Base-by-base conservation (phyloP, 371 early-diverging fungal species). In the Rhizopus sp. region DNA sequence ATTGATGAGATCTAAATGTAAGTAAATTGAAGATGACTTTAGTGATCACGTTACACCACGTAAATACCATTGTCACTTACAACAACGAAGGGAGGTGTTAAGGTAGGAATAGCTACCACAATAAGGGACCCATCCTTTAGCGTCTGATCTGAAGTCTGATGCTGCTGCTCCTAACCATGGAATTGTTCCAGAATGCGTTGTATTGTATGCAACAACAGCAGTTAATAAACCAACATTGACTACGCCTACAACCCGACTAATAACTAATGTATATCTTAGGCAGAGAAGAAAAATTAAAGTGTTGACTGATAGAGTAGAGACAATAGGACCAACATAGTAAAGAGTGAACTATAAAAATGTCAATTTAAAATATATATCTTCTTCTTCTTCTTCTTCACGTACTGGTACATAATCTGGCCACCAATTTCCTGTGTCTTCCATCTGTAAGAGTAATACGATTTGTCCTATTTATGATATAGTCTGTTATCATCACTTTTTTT, bases 301-400 rank as follows among this genome's bases (percentile, higher is more conserved):
- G 2, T 66, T 40, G 3, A 66, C 47, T 44, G 68, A 72, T 5
- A 78, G 15, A 7, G 63, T 46, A 3, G 78, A 78, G 4, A 73
- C 54, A 5, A 73, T 71, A 1, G 69, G 63, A 2, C 73, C 78
- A 15, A 73, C 73, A 50, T 69, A 69, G 49, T 78, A 78, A 7
- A 78, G 49, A 17, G 62, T 70, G 51, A 73, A 78, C 78, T 78
- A 42, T 41, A n/a, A 31, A 38, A 10, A 33, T 0, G 29, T n/a
- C 2, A 17, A 45, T 10, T 12, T 8, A 41, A 17, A 17, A 16
- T 52, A 13, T 16, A 16, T 6, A 47, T 40, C 44, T 35, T 23
- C 5, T 57, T 16, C 12, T 35, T 23, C 5, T 55, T 50, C 7
- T 17, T 53, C 15, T 46, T 40, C 13, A 34, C 52, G 54, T 64